These are phyloP conservation scores for Metschnikowia dekortorum DNA, from an alignment of 805 yeast species.

Conservation along the genomic window DNA sequence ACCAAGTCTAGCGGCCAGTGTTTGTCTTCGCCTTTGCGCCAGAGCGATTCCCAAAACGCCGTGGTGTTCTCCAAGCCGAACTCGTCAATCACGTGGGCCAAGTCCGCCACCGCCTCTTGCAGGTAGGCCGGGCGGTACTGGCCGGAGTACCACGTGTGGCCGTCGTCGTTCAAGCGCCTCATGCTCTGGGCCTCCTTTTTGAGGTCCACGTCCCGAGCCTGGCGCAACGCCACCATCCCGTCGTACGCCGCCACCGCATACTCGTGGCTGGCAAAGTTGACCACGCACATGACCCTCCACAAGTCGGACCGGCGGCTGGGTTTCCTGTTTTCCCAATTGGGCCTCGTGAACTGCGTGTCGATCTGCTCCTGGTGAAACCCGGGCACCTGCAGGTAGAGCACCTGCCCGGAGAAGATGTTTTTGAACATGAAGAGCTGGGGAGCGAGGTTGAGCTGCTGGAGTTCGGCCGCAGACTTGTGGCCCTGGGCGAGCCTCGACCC, in stretches of 20 bases:
- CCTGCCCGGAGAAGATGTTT: conserved; percentile 86
- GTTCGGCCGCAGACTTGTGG: conserved; percentile 29
- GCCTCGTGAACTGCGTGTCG: conserved; percentile 67
- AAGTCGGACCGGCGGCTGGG: conserved; percentile 80
- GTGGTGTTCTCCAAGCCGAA: conserved; percentile 45
- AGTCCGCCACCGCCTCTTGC: conserved; percentile 88
- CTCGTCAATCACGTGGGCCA: conserved; percentile 65
- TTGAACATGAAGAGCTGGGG: conserved; percentile 83
- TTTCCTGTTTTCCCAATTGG: conserved; percentile 84
- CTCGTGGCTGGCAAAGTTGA: conserved; percentile 56
- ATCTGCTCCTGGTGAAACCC: conserved; percentile 56
- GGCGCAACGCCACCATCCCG: conserved; percentile 68
- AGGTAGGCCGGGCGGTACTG: conserved; percentile 87
- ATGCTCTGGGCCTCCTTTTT: conserved; percentile 53
- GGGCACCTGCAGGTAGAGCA: conserved; percentile 82
- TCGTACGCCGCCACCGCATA: conserved; percentile 69
- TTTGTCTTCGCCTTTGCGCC: conserved; percentile 79
- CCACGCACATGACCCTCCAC: conserved; percentile 89
- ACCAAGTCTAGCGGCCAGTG: conserved; percentile 64
- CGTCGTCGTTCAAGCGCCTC: conserved; percentile 70
- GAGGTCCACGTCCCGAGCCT: conserved; percentile 62
- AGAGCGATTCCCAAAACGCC: conserved; percentile 77
- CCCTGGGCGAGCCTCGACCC: conserved; percentile 43
- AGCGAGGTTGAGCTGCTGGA: conserved; percentile 53
- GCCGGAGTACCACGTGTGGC: conserved; percentile 81